Base-by-base conservation (phyloP, 352 stramenopile genomes). In the Globisporangium irregulare region DNA sequence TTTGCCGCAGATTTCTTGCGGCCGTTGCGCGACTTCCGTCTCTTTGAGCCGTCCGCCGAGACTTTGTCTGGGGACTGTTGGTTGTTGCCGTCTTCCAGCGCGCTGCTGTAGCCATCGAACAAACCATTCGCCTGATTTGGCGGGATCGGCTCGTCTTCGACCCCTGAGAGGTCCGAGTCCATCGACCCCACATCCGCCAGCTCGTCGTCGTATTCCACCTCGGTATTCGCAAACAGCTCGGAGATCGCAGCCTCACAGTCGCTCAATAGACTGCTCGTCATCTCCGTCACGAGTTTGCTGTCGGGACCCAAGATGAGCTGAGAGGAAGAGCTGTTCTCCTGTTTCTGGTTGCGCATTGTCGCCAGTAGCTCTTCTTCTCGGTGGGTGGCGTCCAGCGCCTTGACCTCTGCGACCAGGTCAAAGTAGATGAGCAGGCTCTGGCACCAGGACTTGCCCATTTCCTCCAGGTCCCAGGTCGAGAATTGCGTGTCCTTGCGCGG, bases 351-450 rank as follows among this genome's bases (percentile, higher is more conserved):
- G 8, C 7, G 7, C 27, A 43, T 20, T 29, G 27, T 7, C 51
- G 10, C 20, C 25, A 32, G 25, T 8, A 62, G 56, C 41, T 66
- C 48, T n/a, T 55, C 18, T 3, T 74, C 67, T 36, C 55, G 20
- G 29, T 68, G 51, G 0, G 22, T 46, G 12, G 29, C 29, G 0
- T 90, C 78, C 10, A 85, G 60, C 4, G 53, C 72, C 22, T 80
- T 82, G 14, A 92, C 77, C 53, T 90, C 67, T 1, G 46, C 48
- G 0, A 87, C 75, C 53, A 94, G 64, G 7, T 80, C 76, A 58
- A 91, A 92, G 66, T 93, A 94, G 14, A 92, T 69, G 24, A 94
- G 59, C 55, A 94, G 64, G 60, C 82, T 93, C 59, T 92, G 76
- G 46, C 87, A 94, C 85, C 84, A 94, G 3, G 64, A 62, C 20